These are phyloP conservation scores for Amylocarpus encephaloides DNA, from an alignment of 2,329 filamentous ascomycete species.

Conservation along the genomic window DNA sequence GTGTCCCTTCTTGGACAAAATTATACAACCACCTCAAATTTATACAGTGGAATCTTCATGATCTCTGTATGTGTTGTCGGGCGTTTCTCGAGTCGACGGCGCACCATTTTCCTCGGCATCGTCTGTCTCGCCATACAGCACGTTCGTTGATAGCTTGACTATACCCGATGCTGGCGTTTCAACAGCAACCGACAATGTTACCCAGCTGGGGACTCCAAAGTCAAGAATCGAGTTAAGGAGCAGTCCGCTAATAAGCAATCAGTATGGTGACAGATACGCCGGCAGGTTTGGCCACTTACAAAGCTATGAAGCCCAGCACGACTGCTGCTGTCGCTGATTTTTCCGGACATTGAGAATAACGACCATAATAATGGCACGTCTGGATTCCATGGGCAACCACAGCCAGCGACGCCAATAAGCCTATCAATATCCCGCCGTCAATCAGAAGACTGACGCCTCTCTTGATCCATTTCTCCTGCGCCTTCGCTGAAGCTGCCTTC, in stretches of 20 bases:
- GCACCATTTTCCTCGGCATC: slow-evolving; percentile 4
- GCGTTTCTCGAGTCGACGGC: neutral
- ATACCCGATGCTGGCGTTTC: slow-evolving; percentile 11
- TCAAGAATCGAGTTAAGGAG: slow-evolving; percentile 15
- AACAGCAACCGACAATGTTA: slow-evolving; percentile 10
- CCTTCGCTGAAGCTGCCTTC: slow-evolving; percentile 9
- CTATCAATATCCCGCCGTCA: slow-evolving; percentile 16
- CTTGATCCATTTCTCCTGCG: slow-evolving; percentile 15
- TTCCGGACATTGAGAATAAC: neutral
- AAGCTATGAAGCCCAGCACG: slow-evolving; percentile 15
- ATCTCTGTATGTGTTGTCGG: neutral
- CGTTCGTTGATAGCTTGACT: slow-evolving; percentile 13
- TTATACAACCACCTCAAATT: too few species aligned
- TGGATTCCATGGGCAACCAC: slow-evolving; percentile 12
- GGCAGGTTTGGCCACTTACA: slow-evolving; percentile 10
- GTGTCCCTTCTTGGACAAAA: too few species aligned
- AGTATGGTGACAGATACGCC: neutral
- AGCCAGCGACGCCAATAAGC: slow-evolving; percentile 14
- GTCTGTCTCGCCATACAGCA: slow-evolving; percentile 13
- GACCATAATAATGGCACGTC: neutral
- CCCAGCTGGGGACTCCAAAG: slow-evolving; percentile 14
- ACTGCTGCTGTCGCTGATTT: slow-evolving; percentile 6
- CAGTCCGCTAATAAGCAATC: slow-evolving; percentile 10
- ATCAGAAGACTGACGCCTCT: slow-evolving; percentile 4
- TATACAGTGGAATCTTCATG: too few species aligned